A percentile compares a stretch with the other conserved stretches of the same genome.
phyloP scores from a whole-genome alignment of 352 stramenopile species.

The Elongisporangium senticosum region DNA sequence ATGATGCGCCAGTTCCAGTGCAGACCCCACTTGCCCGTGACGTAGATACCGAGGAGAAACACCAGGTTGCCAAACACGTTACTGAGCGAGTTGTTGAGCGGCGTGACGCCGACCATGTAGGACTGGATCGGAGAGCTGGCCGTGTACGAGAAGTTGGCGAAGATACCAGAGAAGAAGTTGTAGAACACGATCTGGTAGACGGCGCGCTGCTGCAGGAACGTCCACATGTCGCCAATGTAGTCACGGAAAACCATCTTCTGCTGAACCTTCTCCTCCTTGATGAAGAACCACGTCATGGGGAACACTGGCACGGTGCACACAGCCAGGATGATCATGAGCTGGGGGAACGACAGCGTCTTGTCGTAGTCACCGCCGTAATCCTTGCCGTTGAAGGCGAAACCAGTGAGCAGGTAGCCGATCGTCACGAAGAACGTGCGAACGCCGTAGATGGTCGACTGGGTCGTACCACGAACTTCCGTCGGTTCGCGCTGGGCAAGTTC shows the following conservation, averaged over 20 bases:
- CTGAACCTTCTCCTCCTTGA: too few relatives aligned
- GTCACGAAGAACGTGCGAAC: slow-evolving; percentile 34
- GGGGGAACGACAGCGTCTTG: slow-evolving; percentile 4
- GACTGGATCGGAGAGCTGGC: slow-evolving; percentile 15
- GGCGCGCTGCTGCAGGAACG: slow-evolving; percentile 18
- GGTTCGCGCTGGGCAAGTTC: slow-evolving; percentile 31
- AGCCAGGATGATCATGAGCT: slow-evolving; percentile 10
- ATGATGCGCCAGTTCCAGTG: slow-evolving; percentile 22
- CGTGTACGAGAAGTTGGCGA: slow-evolving; percentile 18
- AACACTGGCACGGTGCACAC: slow-evolving; percentile 7
- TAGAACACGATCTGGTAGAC: slow-evolving; percentile 34
- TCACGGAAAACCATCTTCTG: too few relatives aligned
- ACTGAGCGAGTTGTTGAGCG: slow-evolving; percentile 24
- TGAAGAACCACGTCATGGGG: slow-evolving; percentile 2
- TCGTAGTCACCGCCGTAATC: slow-evolving; percentile 27
- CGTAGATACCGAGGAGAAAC: slow-evolving; percentile 15
- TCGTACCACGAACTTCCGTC: slow-evolving; percentile 19
- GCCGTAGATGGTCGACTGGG: slow-evolving; percentile 30
- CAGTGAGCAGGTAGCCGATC: slow-evolving; percentile 29
- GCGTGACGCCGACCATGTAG: slow-evolving; percentile 15
- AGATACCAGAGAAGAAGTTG: slow-evolving; percentile 23
- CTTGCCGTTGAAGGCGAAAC: slow-evolving; percentile 40
- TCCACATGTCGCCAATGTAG: slow-evolving; percentile 15
- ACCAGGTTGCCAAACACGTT: slow-evolving; percentile 15
- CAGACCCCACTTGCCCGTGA: slow-evolving; percentile 16